A percentile compares a stretch with the other conserved stretches of the same genome.
Evolutionary conservation across 1,284 basidiomycete species (phyloP).

Genomic region (Waitea zeae): DNA sequence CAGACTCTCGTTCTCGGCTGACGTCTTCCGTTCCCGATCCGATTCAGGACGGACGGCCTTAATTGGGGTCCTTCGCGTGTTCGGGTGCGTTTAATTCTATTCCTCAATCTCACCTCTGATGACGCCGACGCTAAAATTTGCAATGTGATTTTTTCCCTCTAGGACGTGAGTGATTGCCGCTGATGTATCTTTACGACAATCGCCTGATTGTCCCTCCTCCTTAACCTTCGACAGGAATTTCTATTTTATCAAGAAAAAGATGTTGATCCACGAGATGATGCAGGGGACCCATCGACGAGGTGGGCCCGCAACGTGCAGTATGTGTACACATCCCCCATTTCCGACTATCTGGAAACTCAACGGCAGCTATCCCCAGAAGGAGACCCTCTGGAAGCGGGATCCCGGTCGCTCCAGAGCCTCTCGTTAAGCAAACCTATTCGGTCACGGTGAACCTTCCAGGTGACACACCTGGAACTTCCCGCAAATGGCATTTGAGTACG

Average conservation of each 20-base stretch:
- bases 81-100: constrained; percentile 18
- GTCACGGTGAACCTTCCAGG: constrained; percentile 1
- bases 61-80: constrained; percentile 68
- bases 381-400: constrained; percentile 6
- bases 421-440: not conserved
- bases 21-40: not conserved
- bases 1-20: constrained; percentile 1
- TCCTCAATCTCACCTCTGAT: constrained; percentile 4
- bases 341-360: constrained; percentile 30
- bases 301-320: constrained; percentile 63
- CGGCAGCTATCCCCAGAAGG: no score
- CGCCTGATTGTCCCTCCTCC: not conserved
- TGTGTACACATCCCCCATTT: not conserved
- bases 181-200: not conserved
- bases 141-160: not conserved
- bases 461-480: no score
- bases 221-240: constrained; percentile 39
- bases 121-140: constrained; percentile 5
- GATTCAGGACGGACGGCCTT: constrained; percentile 60
- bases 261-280: constrained; percentile 43
- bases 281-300: constrained; percentile 45
- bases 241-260: constrained; percentile 72
- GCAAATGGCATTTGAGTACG: constrained; percentile 2
- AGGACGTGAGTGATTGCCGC: no score
- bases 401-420: not conserved